phyloP scores from a whole-genome alignment of 2,329 filamentous ascomycete genomes.

The Sphaerulina musiva region DNA sequence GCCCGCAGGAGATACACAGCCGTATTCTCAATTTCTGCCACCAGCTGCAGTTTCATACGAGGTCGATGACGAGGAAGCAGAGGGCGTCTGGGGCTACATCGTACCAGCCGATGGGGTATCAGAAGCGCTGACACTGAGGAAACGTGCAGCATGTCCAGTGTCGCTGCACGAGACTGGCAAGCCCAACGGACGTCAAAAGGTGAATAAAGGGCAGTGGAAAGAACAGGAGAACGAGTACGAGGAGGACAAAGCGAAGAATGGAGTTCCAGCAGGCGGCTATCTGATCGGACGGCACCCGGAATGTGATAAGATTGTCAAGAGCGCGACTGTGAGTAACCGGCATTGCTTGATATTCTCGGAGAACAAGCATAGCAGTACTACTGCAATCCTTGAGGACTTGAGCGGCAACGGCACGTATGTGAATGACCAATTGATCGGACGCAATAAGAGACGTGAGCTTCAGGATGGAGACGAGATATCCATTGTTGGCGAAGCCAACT shows the following conservation, averaged over 20 bases:
- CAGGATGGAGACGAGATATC: conserved; percentile 87
- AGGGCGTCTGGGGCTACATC: conserved; percentile 94
- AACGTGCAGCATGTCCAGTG: conserved; percentile 62
- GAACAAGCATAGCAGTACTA: conserved; percentile 50
- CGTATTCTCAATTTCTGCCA: conserved; percentile 73
- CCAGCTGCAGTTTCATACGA: conserved; percentile 68
- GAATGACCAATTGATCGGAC: conserved; percentile 82
- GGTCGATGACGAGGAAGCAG: conserved; percentile 72
- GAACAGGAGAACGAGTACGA: conserved; percentile 58
- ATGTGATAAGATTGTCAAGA: conserved; percentile 66
- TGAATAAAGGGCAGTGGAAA: conserved; percentile 49
- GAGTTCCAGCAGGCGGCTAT: conserved; percentile 70
- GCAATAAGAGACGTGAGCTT: conserved; percentile 84
- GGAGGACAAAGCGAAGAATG: conserved; percentile 43
- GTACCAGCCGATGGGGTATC: conserved; percentile 60
- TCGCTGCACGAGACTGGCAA: conserved; percentile 38
- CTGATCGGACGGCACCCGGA: conserved; percentile 88
- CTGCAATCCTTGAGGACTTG: conserved; percentile 81
- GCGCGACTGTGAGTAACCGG: conserved; percentile 79
- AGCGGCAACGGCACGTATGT: conserved; percentile 96
- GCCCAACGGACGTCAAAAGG: conserved; percentile 40
- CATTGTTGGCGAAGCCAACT: conserved; percentile 75
- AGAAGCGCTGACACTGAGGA: conserved; percentile 66
- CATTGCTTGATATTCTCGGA: conserved; percentile 65
- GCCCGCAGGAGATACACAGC: conserved; percentile 64